A percentile compares a stretch with the other conserved stretches of the same genome.
These are phyloP conservation scores for Diaporthe sp. DNA, from an alignment of 2,329 filamentous ascomycete genomes.

Conservation along the genomic window DNA sequence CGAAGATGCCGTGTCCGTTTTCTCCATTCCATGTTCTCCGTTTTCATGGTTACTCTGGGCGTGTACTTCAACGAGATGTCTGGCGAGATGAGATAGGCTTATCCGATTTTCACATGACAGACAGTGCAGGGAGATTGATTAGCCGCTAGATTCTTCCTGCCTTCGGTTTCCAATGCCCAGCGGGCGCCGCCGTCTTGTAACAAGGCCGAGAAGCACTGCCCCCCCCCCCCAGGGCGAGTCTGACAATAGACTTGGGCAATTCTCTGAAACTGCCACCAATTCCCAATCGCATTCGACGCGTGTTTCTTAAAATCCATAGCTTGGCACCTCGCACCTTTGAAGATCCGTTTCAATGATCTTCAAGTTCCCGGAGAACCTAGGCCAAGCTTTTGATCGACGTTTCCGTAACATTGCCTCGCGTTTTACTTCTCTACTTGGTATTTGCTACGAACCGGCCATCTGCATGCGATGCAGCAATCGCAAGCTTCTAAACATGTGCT, in stretches of 20 bases:
- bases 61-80: no score
- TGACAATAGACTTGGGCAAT: not conserved
- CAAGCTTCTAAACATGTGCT: not conserved
- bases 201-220: slow-evolving; percentile 11
- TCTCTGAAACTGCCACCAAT: slow-evolving; percentile 12
- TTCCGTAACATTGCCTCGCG: slow-evolving; percentile 16
- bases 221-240: not conserved
- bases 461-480: not conserved
- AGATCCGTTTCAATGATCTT: slow-evolving; percentile 24
- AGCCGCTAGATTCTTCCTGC: not conserved
- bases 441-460: not conserved
- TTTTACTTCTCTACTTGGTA: slow-evolving; percentile 30
- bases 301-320: not conserved
- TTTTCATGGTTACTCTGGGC: no score
- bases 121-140: not conserved
- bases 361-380: not conserved
- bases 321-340: not conserved
- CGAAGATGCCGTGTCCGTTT: no score
- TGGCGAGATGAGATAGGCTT: not conserved
- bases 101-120: not conserved
- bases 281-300: slow-evolving; percentile 14
- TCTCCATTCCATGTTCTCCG: no score
- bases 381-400: slow-evolving; percentile 32
- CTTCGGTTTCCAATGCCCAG: not conserved
- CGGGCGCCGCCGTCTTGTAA: not conserved